Evolutionary conservation across 2,329 filamentous ascomycete species (phyloP).

Genomic region (Myriangium duriaei): DNA sequence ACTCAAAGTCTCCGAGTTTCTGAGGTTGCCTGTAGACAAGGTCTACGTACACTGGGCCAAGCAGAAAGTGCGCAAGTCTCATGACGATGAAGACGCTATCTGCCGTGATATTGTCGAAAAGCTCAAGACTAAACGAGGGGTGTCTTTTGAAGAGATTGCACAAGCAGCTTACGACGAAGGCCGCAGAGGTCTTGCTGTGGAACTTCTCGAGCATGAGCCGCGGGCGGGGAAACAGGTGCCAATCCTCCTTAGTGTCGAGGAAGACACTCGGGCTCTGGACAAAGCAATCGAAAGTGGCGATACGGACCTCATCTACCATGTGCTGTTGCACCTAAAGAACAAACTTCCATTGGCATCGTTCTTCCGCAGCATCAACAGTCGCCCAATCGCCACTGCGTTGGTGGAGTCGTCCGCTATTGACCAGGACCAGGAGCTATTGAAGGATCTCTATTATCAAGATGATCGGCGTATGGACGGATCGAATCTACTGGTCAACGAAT

Average conservation of each 20-base stretch:
- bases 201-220: conserved; percentile 85
- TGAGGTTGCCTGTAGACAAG: conserved; percentile 71
- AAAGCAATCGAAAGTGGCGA: conserved; percentile 95
- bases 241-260: conserved; percentile 83
- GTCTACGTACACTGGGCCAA: conserved; percentile 97
- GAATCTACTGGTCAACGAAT: conserved; percentile 74
- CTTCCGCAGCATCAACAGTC: conserved; percentile 78
- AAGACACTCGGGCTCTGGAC: conserved; percentile 87
- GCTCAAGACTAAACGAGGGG: conserved; percentile 74
- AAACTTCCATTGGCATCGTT: conserved; percentile 84
- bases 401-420: conserved; percentile 74
- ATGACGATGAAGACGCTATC: conserved; percentile 76
- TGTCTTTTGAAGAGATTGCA: conserved; percentile 92
- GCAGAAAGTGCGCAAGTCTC: conserved; percentile 76
- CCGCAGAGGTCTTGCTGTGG: conserved; percentile 72
- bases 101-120: conserved; percentile 78
- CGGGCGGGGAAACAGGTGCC: conserved; percentile 93
- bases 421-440: conserved; percentile 71
- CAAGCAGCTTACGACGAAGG: conserved; percentile 90
- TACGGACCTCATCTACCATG: conserved; percentile 81
- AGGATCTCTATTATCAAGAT: conserved; percentile 95
- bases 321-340: conserved; percentile 76
- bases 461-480: conserved; percentile 81
- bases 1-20: conserved; percentile 73
- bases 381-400: conserved; percentile 75